Conservation (phyloP, 2,329 filamentous ascomycete genomes). For the Fusarium chaquense region DNA sequence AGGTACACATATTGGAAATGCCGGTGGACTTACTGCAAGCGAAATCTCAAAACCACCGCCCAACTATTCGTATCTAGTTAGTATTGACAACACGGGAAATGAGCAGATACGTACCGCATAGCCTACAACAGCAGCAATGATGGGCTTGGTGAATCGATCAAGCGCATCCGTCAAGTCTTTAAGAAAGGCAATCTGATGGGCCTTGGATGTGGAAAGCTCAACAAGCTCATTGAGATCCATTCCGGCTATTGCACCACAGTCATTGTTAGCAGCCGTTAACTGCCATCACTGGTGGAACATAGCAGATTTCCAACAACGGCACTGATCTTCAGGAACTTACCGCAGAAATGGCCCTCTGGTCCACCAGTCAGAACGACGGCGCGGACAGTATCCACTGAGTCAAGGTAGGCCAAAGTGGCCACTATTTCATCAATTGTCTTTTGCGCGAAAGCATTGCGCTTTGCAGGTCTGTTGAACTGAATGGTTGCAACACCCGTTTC, state of each 20-base stretch:
- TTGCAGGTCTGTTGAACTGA: constrained; percentile 36
- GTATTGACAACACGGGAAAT: accelerated
- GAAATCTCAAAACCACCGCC: constrained; percentile 40
- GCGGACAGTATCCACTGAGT: constrained; percentile 17
- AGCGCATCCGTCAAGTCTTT: constrained; percentile 35
- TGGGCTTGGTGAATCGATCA: constrained; percentile 27
- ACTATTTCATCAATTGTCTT: constrained; percentile 34
- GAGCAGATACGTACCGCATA: constrained; percentile 5
- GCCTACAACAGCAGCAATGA: constrained; percentile 36
- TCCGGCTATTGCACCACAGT: constrained; percentile 6
- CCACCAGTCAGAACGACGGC: constrained; percentile 31
- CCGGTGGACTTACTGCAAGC: constrained; percentile 26
- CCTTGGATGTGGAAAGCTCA: constrained; percentile 26
- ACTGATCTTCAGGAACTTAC: constrained; percentile 22
- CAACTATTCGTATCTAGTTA: constrained; percentile 13
- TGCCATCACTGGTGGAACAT: not conserved
- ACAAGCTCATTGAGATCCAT: constrained; percentile 39
- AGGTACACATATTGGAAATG: not conserved
- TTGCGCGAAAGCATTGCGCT: constrained; percentile 36
- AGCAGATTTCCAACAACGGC: not conserved
- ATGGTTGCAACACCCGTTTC: constrained; percentile 24
- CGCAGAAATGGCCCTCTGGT: constrained; percentile 34
- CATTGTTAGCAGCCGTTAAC: not conserved
- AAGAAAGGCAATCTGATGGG: constrained; percentile 28
- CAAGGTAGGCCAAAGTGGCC: constrained; percentile 20